Evolutionary conservation across 2,329 filamentous ascomycete genomes (phyloP).

Genomic region (Balansia obtecta): DNA sequence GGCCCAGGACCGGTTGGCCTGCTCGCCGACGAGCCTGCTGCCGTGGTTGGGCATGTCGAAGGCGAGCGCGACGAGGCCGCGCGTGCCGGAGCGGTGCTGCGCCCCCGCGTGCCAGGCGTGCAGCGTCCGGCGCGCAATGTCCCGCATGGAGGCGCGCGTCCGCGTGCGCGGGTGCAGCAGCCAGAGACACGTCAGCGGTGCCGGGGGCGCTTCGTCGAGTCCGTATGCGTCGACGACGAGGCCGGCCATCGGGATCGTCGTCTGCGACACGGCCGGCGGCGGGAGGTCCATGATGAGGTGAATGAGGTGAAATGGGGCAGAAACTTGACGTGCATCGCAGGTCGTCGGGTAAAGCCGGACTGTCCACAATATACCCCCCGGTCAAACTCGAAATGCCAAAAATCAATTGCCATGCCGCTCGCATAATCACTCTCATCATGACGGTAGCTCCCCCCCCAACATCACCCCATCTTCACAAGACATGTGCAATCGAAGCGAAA

Average conservation of each 20-base stretch:
- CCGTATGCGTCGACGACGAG: constrained; percentile 73
- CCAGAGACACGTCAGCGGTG: constrained; percentile 70
- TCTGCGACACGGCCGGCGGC: constrained; percentile 44
- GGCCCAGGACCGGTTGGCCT: constrained; percentile 68
- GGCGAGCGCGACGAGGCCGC: constrained; percentile 64
- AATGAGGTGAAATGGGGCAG: too few relatives aligned
- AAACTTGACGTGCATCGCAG: too few relatives aligned
- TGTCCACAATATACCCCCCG: too few relatives aligned
- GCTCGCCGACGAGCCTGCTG: constrained; percentile 49
- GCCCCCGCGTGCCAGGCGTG: constrained; percentile 48
- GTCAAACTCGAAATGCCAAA: too few relatives aligned
- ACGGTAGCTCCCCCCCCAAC: too few relatives aligned
- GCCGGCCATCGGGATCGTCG: constrained; percentile 61
- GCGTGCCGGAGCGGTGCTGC: constrained; percentile 11
- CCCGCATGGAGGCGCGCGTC: constrained; percentile 60
- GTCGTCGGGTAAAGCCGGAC: too few relatives aligned
- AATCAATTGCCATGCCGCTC: too few relatives aligned
- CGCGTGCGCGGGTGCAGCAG: constrained; percentile 72
- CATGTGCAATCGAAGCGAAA: constrained; percentile 3
- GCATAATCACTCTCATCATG: too few relatives aligned
- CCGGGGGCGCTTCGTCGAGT: constrained; percentile 48
- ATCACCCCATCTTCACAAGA: too few relatives aligned
- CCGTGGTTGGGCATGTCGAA: constrained; percentile 96
- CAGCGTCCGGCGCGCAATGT: constrained; percentile 57
- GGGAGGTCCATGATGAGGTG: too few relatives aligned